A percentile compares a stretch with the other conserved stretches of the same genome.
phyloP scores from a whole-genome alignment of 257 asterid species.

The Solanum virginianum region DNA sequence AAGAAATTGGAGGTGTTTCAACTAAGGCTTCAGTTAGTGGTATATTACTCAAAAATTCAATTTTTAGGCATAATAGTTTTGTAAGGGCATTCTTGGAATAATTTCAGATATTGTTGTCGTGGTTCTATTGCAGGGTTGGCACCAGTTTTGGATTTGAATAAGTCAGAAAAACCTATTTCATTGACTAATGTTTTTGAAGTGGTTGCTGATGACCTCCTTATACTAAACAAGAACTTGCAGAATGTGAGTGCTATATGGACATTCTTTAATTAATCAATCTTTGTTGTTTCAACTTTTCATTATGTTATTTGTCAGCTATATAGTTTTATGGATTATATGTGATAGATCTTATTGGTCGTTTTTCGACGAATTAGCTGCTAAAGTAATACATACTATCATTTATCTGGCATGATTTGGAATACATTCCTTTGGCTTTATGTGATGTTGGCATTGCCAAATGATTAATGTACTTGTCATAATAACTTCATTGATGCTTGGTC shows the following conservation, averaged over 20 bases:
- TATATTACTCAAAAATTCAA: slow-evolving; percentile 4
- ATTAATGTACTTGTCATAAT: background rate
- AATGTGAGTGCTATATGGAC: slow-evolving; percentile 36
- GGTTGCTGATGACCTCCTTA: slow-evolving; percentile 71
- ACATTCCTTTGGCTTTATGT: background rate
- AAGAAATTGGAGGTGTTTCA: slow-evolving; percentile 42
- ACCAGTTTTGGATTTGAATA: slow-evolving; percentile 46
- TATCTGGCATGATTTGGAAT: background rate
- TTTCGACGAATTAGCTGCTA: background rate
- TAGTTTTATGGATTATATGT: background rate
- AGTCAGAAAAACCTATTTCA: slow-evolving; percentile 22
- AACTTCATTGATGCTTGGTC: background rate
- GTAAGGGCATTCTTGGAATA: background rate
- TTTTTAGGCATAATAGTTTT: background rate
- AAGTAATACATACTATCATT: background rate
- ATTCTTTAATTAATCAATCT: background rate
- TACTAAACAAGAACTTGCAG: slow-evolving; percentile 63
- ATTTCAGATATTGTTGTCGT: slow-evolving; percentile 1
- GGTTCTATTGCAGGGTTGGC: slow-evolving; percentile 24
- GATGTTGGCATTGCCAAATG: background rate
- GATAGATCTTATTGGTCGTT: background rate
- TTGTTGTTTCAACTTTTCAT: background rate
- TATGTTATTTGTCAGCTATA: background rate
- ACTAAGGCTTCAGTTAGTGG: slow-evolving; percentile 60
- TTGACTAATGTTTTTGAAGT: slow-evolving; percentile 56